Conservation (phyloP, 371 early-diverging fungal species). For the Rhizomucor pusillus region DNA sequence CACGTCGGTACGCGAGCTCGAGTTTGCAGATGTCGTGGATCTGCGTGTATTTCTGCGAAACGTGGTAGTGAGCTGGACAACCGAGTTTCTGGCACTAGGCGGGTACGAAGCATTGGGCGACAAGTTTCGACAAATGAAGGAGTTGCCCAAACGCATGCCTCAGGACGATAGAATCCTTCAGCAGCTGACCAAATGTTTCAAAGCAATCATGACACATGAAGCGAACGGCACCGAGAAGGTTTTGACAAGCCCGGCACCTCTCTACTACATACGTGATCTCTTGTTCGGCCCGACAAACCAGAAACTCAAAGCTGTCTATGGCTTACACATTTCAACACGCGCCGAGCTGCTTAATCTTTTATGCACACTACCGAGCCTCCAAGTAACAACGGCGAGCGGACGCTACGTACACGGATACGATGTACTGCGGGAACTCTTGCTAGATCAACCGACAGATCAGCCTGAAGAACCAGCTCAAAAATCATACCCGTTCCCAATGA, state of each 20-base stretch:
- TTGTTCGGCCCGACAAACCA: constrained; percentile 40
- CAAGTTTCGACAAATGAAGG: constrained; percentile 40
- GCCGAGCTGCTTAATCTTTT: constrained; percentile 32
- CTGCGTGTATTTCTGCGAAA: constrained; percentile 42
- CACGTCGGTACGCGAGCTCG: constrained; percentile 32
- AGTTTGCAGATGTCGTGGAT: constrained; percentile 37
- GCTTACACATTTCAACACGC: constrained; percentile 36
- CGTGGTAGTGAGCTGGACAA: constrained; percentile 50
- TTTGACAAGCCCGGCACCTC: constrained; percentile 30
- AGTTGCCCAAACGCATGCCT: constrained; percentile 33
- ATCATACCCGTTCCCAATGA: constrained; percentile 38
- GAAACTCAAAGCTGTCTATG: constrained; percentile 40
- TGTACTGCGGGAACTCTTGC: constrained; percentile 36
- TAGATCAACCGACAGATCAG: constrained; percentile 31
- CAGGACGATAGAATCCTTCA: constrained; percentile 40
- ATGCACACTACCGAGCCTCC: constrained; percentile 45
- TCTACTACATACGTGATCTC: constrained; percentile 45
- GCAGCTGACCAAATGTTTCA: constrained; percentile 43
- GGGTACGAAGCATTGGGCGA: constrained; percentile 43
- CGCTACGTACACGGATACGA: constrained; percentile 49
- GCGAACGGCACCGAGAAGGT: constrained; percentile 37
- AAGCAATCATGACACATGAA: constrained; percentile 49
- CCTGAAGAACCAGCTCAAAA: constrained; percentile 12
- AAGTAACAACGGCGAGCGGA: constrained; percentile 19
- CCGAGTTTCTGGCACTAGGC: constrained; percentile 40